phyloP scores from a whole-genome alignment of 257 asterid species.

The Asclepias syriaca region DNA sequence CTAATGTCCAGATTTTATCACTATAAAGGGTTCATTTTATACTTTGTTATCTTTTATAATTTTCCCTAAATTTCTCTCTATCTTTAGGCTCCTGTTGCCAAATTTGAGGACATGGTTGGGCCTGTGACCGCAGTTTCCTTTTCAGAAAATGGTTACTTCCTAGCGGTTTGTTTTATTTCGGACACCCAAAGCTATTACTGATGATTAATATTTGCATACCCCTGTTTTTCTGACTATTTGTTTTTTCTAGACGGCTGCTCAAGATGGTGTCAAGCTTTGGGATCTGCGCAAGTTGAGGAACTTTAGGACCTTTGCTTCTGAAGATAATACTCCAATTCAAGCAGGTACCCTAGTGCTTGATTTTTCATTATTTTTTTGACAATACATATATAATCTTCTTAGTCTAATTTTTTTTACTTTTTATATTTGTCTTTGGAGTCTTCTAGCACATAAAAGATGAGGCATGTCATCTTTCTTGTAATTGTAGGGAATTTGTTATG shows the following conservation, averaged over 20 bases:
- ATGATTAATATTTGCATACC: conserved; percentile 2
- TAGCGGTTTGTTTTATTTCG: conserved; percentile 61
- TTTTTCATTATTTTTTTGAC: neutral
- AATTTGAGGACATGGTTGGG: conserved; percentile 78
- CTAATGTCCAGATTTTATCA: neutral
- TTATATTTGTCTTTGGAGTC: neutral
- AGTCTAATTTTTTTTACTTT: neutral
- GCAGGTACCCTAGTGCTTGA: conserved; percentile 44
- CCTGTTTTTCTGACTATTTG: conserved; percentile 11
- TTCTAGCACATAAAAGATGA: neutral
- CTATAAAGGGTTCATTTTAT: neutral
- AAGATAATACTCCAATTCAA: conserved; percentile 78
- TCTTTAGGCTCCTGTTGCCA: conserved; percentile 75
- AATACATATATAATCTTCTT: neutral
- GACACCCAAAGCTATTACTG: neutral
- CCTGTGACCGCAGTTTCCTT: conserved; percentile 86
- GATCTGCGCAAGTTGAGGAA: conserved; percentile 93
- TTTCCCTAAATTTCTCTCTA: neutral
- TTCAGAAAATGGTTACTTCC: conserved; percentile 97
- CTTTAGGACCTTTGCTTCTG: conserved; percentile 73
- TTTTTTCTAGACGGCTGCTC: conserved; percentile 85
- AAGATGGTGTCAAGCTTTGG: conserved; percentile 97
- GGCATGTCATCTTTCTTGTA: neutral
- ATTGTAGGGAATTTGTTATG: neutral
- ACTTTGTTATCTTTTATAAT: neutral